A percentile compares a stretch with the other conserved stretches of the same genome.
phyloP scores from a whole-genome alignment of 495 filamentous ascomycete species.

The Trichoderma reesei region DNA sequence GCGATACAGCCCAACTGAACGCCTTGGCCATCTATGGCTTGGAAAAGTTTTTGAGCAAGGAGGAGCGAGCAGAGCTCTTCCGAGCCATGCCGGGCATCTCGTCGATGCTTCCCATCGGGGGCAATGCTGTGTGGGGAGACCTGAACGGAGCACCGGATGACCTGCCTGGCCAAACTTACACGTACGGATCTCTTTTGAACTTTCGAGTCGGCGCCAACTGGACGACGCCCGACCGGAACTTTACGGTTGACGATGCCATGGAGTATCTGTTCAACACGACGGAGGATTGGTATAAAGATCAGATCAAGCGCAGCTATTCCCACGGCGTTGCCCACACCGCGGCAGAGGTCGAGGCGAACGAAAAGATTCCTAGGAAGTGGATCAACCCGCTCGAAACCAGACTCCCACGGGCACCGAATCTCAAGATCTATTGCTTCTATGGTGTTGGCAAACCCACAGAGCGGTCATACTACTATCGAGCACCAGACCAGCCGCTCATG shows the following conservation, averaged over 20 bases:
- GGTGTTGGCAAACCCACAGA: slow-evolving; percentile 88
- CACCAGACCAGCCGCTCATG: slow-evolving; percentile 51
- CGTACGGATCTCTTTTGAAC: slow-evolving; percentile 74
- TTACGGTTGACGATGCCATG: slow-evolving; percentile 70
- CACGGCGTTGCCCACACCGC: slow-evolving; percentile 77
- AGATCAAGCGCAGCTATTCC: slow-evolving; percentile 66
- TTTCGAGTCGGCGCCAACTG: slow-evolving; percentile 56
- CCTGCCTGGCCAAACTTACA: slow-evolving; percentile 54
- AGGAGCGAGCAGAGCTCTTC: slow-evolving; percentile 89
- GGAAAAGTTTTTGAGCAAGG: slow-evolving; percentile 84
- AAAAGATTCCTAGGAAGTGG: slow-evolving; percentile 75
- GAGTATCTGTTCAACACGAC: slow-evolving; percentile 65
- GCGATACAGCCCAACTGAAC: slow-evolving; percentile 93
- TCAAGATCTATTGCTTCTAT: slow-evolving; percentile 98
- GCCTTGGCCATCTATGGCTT: slow-evolving; percentile 96
- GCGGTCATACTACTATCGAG: slow-evolving; percentile 80
- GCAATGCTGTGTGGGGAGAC: slow-evolving; percentile 90
- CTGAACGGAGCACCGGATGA: slow-evolving; percentile 86
- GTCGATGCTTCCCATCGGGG: slow-evolving; percentile 94
- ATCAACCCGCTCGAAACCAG: slow-evolving; percentile 89
- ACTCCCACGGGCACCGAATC: slow-evolving; percentile 73
- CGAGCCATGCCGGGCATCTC: slow-evolving; percentile 94
- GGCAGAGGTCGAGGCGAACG: slow-evolving; percentile 78
- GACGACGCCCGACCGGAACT: slow-evolving; percentile 53
- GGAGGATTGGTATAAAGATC: slow-evolving; percentile 76